Percentiles rank a stretch among this genome's conserved stretches.
phyloP scores from a whole-genome alignment of 345 rosid species.

The Populus nigra region DNA sequence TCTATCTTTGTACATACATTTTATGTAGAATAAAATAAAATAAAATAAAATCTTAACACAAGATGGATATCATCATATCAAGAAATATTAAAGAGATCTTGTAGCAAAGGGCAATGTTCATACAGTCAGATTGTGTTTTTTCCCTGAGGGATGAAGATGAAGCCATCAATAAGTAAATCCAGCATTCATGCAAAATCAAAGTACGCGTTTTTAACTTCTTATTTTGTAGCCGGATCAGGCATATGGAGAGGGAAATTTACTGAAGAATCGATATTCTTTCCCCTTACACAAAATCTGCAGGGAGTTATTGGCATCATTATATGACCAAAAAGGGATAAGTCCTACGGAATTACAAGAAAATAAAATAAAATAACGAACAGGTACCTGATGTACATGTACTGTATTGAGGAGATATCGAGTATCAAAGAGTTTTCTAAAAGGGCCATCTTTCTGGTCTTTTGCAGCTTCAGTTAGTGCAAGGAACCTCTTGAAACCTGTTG shows the following conservation, averaged over 20 bases:
- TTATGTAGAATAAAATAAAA: too few species aligned
- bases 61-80: too few species aligned
- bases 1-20: too few species aligned
- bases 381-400: neutral
- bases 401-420: conserved; percentile 31
- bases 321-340: neutral
- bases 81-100: too few species aligned
- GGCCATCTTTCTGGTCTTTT: conserved; percentile 94
- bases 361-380: neutral
- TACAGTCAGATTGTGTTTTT: too few species aligned
- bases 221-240: neutral
- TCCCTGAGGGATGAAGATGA: too few species aligned
- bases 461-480: conserved; percentile 99
- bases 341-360: too few species aligned
- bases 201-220: too few species aligned
- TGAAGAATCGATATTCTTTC: neutral
- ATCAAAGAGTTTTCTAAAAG: conserved; percentile 89
- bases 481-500: conserved; percentile 95
- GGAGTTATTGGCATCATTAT: neutral
- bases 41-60: too few species aligned
- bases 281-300: neutral
- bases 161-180: neutral
- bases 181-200: neutral
- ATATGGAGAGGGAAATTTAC: neutral
- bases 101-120: too few species aligned